phyloP scores from a whole-genome alignment of 2,329 filamentous ascomycete species.

The Diaporthe sp. region DNA sequence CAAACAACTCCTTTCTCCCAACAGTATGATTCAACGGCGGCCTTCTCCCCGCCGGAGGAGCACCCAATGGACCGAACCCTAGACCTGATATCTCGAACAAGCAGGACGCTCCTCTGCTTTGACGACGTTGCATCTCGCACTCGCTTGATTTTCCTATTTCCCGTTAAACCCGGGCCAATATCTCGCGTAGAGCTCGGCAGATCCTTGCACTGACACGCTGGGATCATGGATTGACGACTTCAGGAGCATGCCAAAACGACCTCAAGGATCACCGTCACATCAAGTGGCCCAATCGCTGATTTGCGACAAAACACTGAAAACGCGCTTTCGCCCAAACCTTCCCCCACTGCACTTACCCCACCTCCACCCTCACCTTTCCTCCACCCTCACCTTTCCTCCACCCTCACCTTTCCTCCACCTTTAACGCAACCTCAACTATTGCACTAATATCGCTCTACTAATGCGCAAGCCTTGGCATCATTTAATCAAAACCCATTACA shows the following conservation, averaged over 20 bases:
- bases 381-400: too few relatives aligned
- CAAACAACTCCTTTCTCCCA: background rate
- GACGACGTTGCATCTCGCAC: background rate
- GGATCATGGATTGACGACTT: background rate
- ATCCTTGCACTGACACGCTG: background rate
- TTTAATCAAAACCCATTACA: too few relatives aligned
- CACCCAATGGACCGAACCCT: background rate
- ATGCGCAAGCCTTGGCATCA: too few relatives aligned
- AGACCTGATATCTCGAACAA: background rate
- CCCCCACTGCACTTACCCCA: too few relatives aligned
- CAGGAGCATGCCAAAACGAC: background rate
- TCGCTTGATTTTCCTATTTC: background rate
- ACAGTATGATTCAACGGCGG: too few relatives aligned
- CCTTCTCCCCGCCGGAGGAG: fast-evolving
- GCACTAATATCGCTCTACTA: too few relatives aligned
- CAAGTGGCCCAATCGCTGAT: too few relatives aligned
- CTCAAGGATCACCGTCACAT: background rate
- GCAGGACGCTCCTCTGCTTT: background rate
- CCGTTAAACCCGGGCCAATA: background rate
- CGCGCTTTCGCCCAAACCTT: too few relatives aligned
- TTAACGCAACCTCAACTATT: too few relatives aligned
- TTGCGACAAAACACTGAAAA: too few relatives aligned
- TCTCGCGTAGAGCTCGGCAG: background rate
- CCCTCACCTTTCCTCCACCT: too few relatives aligned
- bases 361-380: too few relatives aligned